Base-by-base conservation (phyloP, 2,329 filamentous ascomycete species). In the Fusarium sp. region DNA sequence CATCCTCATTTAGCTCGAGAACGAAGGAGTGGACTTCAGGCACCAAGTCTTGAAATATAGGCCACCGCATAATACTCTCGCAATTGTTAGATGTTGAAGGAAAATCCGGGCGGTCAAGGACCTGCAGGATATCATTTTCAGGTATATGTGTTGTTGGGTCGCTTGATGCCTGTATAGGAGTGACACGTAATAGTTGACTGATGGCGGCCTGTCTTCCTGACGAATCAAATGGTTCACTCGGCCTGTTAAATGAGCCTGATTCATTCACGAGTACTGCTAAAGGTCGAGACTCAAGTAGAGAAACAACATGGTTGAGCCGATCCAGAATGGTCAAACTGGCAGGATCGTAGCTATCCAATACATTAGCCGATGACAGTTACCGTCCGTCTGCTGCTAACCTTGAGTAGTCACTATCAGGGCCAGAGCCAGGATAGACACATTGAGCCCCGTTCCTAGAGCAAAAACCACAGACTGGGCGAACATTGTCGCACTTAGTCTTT, bases 401-500 rank as follows among this genome's bases (percentile, higher is more conserved):
- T 18, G 54, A 58, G 8, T 58, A 58, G 13, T 58, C 54, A 15
- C 54, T 35, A 8, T 33, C 54, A 10, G 21, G 13, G 0, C 40
- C 54, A 7, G 54, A 28, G 9, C 54, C 54, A 18, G 56, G 56
- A 15, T 71, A 64, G 16, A 71, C 25, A 19, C 57, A 62, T 18
- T 50, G 30, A 28, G 54, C 52, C 5, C 35, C 52, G 21, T n/a
- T 56, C 8, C 35, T 47, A 0, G 65, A 60, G 9, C 66, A 56
- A 6, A 69, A 23, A 2, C 60, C 69, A 32, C 52, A 65, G 30
- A 57, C 50, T 15, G 69, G 69, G 1, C 65, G 44, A 12, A 44
- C 60, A 46, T 70, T 72, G 15, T 74, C 63, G 33, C 73, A 75
- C 21, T 65, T 64, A 11, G 60, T 60, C 44, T 73, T 67, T 0